Conservation (phyloP, 225 moss, liverwort and hornwort genomes). For the Marchantia polymorpha region DNA sequence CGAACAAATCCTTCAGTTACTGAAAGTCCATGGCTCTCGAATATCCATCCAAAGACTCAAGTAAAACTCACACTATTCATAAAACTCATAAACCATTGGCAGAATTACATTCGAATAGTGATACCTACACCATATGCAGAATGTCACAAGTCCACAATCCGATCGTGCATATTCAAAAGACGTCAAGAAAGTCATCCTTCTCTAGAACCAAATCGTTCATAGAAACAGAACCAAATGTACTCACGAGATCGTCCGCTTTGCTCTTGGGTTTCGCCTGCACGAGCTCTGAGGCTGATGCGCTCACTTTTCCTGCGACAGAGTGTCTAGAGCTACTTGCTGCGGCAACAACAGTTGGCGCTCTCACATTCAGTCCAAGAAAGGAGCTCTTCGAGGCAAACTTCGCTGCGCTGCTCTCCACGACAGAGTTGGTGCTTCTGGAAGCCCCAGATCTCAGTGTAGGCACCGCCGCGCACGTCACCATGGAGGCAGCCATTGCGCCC, state of each 20-base stretch:
- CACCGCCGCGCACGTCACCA: constrained; percentile 25
- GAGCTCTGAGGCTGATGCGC: constrained; percentile 45
- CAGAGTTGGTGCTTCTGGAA: neutral
- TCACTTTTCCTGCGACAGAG: constrained; percentile 21
- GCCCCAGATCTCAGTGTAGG: neutral
- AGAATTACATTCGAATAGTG: too few relatives aligned
- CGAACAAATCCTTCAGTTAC: neutral
- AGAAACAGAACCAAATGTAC: neutral
- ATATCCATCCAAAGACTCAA: neutral
- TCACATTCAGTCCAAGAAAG: constrained; percentile 27
- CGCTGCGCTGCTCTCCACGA: neutral
- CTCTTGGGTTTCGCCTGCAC: constrained; percentile 39
- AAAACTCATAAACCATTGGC: neutral
- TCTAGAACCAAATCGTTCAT: neutral
- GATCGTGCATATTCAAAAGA: too few relatives aligned
- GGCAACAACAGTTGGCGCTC: neutral
- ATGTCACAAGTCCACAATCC: too few relatives aligned
- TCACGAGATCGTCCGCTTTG: constrained; percentile 41
- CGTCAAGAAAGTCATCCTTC: neutral
- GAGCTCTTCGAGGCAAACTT: constrained; percentile 8
- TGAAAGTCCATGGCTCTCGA: neutral
- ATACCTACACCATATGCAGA: too few relatives aligned
- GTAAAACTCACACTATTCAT: neutral
- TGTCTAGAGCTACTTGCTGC: constrained; percentile 9
- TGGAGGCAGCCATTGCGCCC: constrained; percentile 28